These are phyloP conservation scores for Ophiostoma angusticollis DNA, from an alignment of 2,329 filamentous ascomycete species.

Conservation along the genomic window DNA sequence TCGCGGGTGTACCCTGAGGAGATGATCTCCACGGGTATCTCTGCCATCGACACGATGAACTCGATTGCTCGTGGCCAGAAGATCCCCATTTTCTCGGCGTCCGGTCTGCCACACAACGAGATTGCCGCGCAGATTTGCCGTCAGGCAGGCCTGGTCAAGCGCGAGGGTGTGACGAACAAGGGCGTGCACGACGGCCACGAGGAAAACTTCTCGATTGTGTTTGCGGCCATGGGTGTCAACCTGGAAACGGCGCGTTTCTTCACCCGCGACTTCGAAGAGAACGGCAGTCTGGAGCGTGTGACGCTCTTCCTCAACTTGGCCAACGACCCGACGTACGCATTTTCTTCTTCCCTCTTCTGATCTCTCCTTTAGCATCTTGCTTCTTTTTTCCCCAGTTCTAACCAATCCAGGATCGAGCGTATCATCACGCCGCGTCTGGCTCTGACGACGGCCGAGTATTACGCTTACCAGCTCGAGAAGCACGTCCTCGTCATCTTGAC, in stretches of 20 bases:
- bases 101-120: constrained; percentile 98
- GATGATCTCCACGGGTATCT: constrained; percentile 99
- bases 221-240: constrained; percentile 99
- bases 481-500: constrained; percentile 98
- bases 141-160: constrained; percentile 83
- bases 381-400: not conserved
- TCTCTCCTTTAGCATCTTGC: not conserved
- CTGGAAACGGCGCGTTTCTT: constrained; percentile 98
- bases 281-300: constrained; percentile 92
- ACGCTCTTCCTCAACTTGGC: constrained; percentile 98
- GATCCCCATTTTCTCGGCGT: constrained; percentile 97
- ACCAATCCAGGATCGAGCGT: constrained; percentile 71
- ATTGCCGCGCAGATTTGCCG: constrained; percentile 98
- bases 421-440: constrained; percentile 98
- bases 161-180: constrained; percentile 71
- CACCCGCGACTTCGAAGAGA: constrained; percentile 96
- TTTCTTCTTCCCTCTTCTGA: not conserved
- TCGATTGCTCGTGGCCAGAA: constrained; percentile 97
- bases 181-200: constrained; percentile 92
- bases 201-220: constrained; percentile 99
- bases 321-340: constrained; percentile 89
- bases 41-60: constrained; percentile 97
- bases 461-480: constrained; percentile 99
- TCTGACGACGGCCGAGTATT: constrained; percentile 97
- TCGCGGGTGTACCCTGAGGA: constrained; percentile 97